Evolutionary conservation across 2,329 filamentous ascomycete species (phyloP).

Genomic region (Berkeleyomyces basicola): DNA sequence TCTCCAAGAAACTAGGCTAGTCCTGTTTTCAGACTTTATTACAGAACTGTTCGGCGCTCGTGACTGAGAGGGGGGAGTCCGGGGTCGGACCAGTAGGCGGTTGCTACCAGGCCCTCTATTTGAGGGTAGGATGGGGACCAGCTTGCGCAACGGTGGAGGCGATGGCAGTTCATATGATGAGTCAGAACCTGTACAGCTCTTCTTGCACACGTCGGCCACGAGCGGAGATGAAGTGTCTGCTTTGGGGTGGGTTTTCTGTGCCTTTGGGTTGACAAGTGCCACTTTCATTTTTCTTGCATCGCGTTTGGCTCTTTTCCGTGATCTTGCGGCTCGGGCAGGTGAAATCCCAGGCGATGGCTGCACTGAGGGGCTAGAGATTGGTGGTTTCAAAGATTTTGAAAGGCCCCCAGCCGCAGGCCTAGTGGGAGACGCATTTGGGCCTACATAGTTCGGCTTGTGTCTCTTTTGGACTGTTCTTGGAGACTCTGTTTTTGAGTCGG

Average conservation of each 20-base stretch:
- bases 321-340: background rate
- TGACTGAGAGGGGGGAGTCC: background rate
- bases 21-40: background rate
- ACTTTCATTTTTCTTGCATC: background rate
- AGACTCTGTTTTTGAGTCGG: background rate
- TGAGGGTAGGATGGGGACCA: background rate
- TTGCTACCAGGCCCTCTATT: slow-evolving; percentile 1
- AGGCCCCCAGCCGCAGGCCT: background rate
- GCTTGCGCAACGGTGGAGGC: background rate
- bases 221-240: too few relatives aligned
- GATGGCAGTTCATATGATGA: background rate
- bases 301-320: background rate
- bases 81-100: background rate
- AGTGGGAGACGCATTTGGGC: background rate
- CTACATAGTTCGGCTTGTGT: background rate
- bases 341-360: background rate
- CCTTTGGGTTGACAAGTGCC: too few relatives aligned
- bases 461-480: background rate
- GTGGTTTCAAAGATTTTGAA: background rate
- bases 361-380: background rate
- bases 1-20: background rate
- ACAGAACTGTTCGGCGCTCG: too few relatives aligned
- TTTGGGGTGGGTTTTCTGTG: too few relatives aligned
- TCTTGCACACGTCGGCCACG: too few relatives aligned
- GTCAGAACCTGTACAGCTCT: background rate